A percentile compares a stretch with the other conserved stretches of the same genome.
Evolutionary conservation across 2,329 filamentous ascomycete genomes (phyloP).

Genomic region (Pyrenochaeta sp.): DNA sequence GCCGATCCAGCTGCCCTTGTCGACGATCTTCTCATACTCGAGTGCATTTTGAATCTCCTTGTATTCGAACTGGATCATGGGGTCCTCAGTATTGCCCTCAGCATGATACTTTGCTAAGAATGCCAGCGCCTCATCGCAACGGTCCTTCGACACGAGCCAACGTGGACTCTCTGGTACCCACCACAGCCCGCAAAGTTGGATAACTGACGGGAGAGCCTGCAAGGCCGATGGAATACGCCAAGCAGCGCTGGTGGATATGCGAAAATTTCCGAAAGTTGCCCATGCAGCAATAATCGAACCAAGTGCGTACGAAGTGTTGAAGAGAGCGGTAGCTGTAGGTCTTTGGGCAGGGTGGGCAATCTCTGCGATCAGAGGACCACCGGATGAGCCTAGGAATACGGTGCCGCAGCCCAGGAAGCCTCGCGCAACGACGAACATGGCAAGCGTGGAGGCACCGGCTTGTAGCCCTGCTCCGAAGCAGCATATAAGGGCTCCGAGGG

Average conservation of each 20-base stretch:
- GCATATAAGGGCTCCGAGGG: constrained; percentile 43
- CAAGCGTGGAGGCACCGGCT: constrained; percentile 38
- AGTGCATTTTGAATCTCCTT: constrained; percentile 15
- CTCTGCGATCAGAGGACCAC: constrained; percentile 51
- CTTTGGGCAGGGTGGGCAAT: constrained; percentile 52
- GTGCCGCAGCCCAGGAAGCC: constrained; percentile 48
- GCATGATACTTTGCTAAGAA: constrained; percentile 15
- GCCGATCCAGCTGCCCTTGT: constrained; percentile 9
- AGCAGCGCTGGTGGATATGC: constrained; percentile 45
- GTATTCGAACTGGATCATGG: constrained; percentile 15
- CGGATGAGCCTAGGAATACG: constrained; percentile 41
- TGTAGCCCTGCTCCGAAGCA: too few species aligned
- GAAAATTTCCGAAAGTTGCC: constrained; percentile 57
- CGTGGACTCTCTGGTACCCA: constrained; percentile 49
- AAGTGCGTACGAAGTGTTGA: constrained; percentile 50
- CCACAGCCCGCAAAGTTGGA: constrained; percentile 52
- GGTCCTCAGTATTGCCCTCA: constrained; percentile 26
- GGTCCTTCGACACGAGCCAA: constrained; percentile 57
- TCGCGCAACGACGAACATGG: constrained; percentile 47
- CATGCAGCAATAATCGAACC: constrained; percentile 50
- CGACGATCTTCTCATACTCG: constrained; percentile 16
- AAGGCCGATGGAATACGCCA: constrained; percentile 56
- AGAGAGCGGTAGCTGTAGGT: constrained; percentile 43
- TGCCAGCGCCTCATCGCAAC: constrained; percentile 42
- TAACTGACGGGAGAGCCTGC: constrained; percentile 30